A percentile compares a stretch with the other conserved stretches of the same genome.
These are phyloP conservation scores for Fusarium equiseti DNA, from an alignment of 2,329 filamentous ascomycete genomes.

Conservation along the genomic window DNA sequence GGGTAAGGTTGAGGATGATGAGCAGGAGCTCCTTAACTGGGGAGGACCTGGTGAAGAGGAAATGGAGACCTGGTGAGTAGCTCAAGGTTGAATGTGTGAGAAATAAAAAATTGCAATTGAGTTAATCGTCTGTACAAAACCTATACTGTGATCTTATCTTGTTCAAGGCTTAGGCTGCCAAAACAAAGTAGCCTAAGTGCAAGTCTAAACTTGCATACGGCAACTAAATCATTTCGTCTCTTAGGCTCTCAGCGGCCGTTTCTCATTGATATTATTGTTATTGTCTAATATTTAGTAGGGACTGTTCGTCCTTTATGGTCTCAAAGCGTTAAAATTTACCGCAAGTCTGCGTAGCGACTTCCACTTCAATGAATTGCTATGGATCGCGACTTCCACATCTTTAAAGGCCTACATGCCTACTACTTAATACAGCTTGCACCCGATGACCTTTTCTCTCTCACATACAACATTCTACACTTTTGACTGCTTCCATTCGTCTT, in stretches of 20 bases:
- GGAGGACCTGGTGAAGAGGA: not conserved
- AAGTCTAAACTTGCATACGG: not conserved
- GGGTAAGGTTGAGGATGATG: conserved; percentile 1
- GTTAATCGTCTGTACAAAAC: not conserved
- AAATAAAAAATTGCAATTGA: not conserved
- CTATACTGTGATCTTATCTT: not conserved
- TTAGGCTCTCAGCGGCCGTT: not conserved
- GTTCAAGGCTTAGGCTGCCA: no score
- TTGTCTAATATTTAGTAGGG: not conserved
- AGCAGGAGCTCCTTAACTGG: not conserved
- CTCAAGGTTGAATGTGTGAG: not conserved
- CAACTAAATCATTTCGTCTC: not conserved
- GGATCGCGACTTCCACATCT: no score
- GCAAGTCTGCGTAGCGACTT: no score
- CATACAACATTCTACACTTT: no score
- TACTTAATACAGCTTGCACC: no score
- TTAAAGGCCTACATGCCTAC: no score
- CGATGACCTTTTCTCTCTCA: no score
- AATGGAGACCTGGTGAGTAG: not conserved
- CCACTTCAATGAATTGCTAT: no score
- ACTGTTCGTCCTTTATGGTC: not conserved
- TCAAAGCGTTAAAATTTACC: no score
- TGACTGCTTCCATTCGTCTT: no score
- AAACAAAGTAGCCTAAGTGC: no score
- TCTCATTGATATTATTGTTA: not conserved